Conservation (phyloP, 495 filamentous ascomycete genomes). For the Barbatosphaeria neglecta region DNA sequence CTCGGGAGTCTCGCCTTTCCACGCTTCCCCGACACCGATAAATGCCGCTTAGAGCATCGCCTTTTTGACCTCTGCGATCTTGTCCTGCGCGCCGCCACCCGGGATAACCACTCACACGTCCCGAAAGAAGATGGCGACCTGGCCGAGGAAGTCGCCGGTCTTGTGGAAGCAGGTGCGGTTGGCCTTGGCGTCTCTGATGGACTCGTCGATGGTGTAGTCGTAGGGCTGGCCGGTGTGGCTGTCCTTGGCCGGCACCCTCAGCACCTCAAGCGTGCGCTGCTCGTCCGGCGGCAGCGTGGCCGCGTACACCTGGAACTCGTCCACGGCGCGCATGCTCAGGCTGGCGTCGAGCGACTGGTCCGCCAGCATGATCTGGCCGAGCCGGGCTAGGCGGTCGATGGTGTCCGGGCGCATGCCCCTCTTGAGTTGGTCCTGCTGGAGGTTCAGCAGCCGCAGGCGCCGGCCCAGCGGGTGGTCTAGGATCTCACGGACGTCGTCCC, state of each 20-base stretch:
- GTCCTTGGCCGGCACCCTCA: conserved; percentile 25
- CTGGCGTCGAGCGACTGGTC: conserved; percentile 19
- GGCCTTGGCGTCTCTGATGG: conserved; percentile 22
- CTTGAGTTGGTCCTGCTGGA: conserved; percentile 21
- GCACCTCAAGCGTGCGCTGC: conserved; percentile 19
- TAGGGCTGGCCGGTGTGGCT: conserved; percentile 23
- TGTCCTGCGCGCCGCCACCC: too few relatives aligned
- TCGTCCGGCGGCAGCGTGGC: conserved; percentile 23
- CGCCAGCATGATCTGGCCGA: conserved; percentile 17
- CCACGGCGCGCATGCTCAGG: conserved; percentile 17
- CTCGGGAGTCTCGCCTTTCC: too few relatives aligned
- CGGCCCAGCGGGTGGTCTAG: conserved; percentile 20
- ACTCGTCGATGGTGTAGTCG: conserved; percentile 26
- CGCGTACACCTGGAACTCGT: conserved; percentile 22
- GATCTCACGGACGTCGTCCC: conserved; percentile 17
- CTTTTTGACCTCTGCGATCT: background rate
- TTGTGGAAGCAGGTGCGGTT: conserved; percentile 29
- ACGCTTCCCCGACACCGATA: too few relatives aligned
- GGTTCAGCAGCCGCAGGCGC: conserved; percentile 10
- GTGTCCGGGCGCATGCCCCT: conserved; percentile 23
- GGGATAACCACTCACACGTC: background rate
- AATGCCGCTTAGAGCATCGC: too few relatives aligned
- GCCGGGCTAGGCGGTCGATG: conserved; percentile 19
- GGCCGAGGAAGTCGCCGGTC: conserved; percentile 25
- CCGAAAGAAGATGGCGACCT: conserved; percentile 9